Conservation (phyloP, 768 basidiomycete species). For the Mycena albidolilacea region DNA sequence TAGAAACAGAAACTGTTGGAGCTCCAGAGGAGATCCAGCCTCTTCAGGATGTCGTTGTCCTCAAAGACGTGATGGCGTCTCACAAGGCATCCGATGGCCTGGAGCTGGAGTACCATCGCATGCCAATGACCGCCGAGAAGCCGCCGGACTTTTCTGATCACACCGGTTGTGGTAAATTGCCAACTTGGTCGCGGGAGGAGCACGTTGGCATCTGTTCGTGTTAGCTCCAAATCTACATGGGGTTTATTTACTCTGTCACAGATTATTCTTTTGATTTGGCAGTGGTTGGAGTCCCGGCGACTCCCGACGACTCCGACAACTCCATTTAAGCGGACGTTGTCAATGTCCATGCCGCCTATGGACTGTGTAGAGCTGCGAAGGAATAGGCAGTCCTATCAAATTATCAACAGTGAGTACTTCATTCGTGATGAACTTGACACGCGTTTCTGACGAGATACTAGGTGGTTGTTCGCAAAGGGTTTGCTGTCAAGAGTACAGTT, state of each 20-base stretch:
- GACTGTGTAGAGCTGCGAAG: slow-evolving; percentile 50
- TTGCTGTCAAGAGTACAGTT: slow-evolving; percentile 87
- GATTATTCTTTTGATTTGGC: slow-evolving; percentile 88
- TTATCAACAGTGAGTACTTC: slow-evolving; percentile 84
- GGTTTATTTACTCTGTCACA: slow-evolving; percentile 43
- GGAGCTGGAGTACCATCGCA: slow-evolving; percentile 83
- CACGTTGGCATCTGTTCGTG: slow-evolving; percentile 86
- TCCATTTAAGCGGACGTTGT: slow-evolving; percentile 60
- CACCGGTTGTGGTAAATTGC: slow-evolving; percentile 94
- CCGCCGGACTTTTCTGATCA: slow-evolving; percentile 82
- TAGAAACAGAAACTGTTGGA: too few species aligned
- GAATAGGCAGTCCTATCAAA: slow-evolving; percentile 80
- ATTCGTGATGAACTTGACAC: neutral
- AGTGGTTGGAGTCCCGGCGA: slow-evolving; percentile 77
- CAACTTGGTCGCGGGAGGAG: slow-evolving; percentile 95
- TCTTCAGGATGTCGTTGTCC: slow-evolving; percentile 77
- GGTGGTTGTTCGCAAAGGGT: slow-evolving; percentile 90
- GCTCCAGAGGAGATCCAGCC: slow-evolving; percentile 65
- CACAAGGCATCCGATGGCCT: slow-evolving; percentile 63
- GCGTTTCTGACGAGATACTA: slow-evolving; percentile 44
- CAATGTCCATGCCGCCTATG: slow-evolving; percentile 56
- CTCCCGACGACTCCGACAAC: slow-evolving; percentile 53
- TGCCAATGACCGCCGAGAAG: slow-evolving; percentile 94
- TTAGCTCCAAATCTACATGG: neutral
- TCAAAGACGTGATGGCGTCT: slow-evolving; percentile 90